A percentile compares a stretch with the other conserved stretches of the same genome.
Conservation (phyloP, 805 yeast genomes). For the Candida pseudofarinosa region DNA sequence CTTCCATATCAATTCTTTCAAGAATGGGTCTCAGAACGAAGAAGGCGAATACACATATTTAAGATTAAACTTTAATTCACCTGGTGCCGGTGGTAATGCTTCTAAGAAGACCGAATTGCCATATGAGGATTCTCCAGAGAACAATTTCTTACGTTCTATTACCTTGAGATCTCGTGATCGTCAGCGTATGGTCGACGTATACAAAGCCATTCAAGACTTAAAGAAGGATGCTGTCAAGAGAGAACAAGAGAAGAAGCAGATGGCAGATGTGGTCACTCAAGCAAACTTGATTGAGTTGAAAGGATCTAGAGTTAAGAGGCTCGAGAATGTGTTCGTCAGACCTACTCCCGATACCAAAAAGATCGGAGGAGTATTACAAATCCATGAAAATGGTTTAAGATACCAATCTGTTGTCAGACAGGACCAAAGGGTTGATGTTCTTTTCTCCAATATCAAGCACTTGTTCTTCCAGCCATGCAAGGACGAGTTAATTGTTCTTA, state of each 20-base stretch:
- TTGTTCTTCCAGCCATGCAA: constrained; percentile 94
- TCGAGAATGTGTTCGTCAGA: constrained; percentile 85
- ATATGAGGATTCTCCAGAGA: constrained; percentile 82
- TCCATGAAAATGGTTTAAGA: constrained; percentile 94
- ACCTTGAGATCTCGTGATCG: constrained; percentile 87
- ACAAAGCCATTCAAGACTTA: constrained; percentile 85
- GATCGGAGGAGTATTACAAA: constrained; percentile 82
- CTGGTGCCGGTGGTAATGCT: constrained; percentile 75
- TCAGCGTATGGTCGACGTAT: constrained; percentile 85
- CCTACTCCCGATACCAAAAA: constrained; percentile 98
- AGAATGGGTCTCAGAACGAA: constrained; percentile 91
- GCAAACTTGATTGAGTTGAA: constrained; percentile 79
- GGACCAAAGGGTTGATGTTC: constrained; percentile 83
- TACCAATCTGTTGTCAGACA: constrained; percentile 82
- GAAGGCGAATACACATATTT: constrained; percentile 93
- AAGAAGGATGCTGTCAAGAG: constrained; percentile 88
- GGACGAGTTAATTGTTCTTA: constrained; percentile 86
- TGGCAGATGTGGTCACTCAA: constrained; percentile 93
- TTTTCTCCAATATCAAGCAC: constrained; percentile 89
- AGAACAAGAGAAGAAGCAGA: constrained; percentile 83
- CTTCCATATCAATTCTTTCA: constrained; percentile 90
- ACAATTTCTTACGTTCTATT: constrained; percentile 80
- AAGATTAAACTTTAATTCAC: constrained; percentile 88
- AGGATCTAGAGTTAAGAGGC: constrained; percentile 78
- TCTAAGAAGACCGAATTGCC: constrained; percentile 78